A percentile compares a stretch with the other conserved stretches of the same genome.
Conservation (phyloP, 768 basidiomycete genomes). For the Xerocomellus dryophilus region DNA sequence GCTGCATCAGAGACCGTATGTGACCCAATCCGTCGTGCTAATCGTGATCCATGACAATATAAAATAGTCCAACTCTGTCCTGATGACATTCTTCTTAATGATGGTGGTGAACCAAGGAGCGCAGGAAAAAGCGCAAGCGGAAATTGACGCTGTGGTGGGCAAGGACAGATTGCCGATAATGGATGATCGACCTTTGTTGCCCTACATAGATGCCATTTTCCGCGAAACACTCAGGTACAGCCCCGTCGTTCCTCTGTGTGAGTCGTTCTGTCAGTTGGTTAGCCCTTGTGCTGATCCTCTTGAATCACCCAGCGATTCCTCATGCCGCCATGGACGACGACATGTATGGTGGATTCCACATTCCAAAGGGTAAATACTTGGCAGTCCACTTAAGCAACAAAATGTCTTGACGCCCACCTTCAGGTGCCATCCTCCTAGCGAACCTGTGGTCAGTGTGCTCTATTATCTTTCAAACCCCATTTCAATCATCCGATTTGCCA, state of each 20-base stretch:
- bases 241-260: slow-evolving; percentile 3
- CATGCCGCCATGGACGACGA: slow-evolving; percentile 37
- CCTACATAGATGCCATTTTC: slow-evolving; percentile 8
- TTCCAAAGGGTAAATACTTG: no score
- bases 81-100: slow-evolving; percentile 12
- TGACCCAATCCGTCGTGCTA: not conserved
- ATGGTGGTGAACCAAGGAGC: slow-evolving; percentile 4
- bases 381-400: not conserved
- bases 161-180: not conserved
- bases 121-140: slow-evolving; percentile 3
- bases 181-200: slow-evolving; percentile 9
- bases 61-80: not conserved
- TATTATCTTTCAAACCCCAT: not conserved
- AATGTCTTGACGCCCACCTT: not conserved
- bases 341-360: slow-evolving; percentile 23
- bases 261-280: not conserved
- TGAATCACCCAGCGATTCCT: slow-evolving; percentile 16
- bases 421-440: not conserved
- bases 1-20: slow-evolving; percentile 7
- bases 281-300: no score
- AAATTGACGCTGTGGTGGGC: slow-evolving; percentile 10
- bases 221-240: slow-evolving; percentile 1
- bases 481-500: not conserved
- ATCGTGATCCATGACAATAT: not conserved
- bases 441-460: not conserved